phyloP scores from a whole-genome alignment of 2,329 filamentous ascomycete species.

The Diaporthe sp. region DNA sequence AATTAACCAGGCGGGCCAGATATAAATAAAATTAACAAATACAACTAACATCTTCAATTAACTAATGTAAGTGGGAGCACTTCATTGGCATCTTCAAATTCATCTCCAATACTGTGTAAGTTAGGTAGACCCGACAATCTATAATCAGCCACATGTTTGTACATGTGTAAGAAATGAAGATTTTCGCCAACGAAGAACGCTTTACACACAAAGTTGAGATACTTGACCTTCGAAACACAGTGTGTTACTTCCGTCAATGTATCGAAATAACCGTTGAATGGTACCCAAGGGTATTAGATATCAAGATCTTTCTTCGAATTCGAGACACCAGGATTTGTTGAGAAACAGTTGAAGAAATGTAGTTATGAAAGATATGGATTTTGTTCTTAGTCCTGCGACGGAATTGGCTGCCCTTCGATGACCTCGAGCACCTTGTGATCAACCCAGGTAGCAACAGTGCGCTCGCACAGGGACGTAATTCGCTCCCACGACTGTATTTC shows the following conservation, averaged over 20 bases:
- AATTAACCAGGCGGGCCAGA: too few relatives aligned
- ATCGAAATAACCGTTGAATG: not conserved
- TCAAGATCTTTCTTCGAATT: too few relatives aligned
- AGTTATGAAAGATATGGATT: not conserved
- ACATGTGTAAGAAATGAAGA: not conserved
- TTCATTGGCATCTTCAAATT: not conserved
- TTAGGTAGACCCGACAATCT: not conserved
- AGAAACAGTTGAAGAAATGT: not conserved
- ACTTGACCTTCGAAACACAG: not conserved
- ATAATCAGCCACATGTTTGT: not conserved
- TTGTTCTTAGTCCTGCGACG: not conserved
- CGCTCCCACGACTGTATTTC: slow-evolving; percentile 53
- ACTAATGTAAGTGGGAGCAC: not conserved
- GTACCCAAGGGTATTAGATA: not conserved
- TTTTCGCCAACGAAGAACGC: accelerated
- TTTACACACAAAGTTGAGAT: not conserved
- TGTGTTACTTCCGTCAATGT: not conserved
- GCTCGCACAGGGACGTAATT: slow-evolving; percentile 49
- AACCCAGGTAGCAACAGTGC: slow-evolving; percentile 51
- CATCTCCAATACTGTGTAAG: not conserved
- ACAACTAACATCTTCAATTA: accelerated
- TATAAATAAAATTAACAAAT: not conserved
- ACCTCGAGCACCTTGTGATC: slow-evolving; percentile 55
- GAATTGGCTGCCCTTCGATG: slow-evolving; percentile 14
- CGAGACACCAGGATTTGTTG: too few relatives aligned